Conservation (phyloP, 768 basidiomycete genomes). For the Megacollybia marginata region DNA sequence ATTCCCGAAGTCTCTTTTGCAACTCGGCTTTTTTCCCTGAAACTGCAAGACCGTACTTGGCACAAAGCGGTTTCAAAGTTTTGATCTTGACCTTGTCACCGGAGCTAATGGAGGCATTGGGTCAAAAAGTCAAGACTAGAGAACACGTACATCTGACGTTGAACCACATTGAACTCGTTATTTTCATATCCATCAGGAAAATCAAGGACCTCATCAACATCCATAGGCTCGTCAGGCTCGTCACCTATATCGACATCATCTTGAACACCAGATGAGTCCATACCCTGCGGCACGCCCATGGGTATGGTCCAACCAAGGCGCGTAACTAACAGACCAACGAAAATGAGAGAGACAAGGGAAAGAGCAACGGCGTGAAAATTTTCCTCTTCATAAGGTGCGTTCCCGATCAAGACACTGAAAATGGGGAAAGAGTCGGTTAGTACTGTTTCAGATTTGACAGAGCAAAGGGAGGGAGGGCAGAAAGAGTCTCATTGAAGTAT, state of each 20-base stretch:
- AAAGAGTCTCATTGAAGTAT: too few relatives aligned
- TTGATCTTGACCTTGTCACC: neutral
- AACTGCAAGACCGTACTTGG: neutral
- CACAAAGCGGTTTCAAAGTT: neutral
- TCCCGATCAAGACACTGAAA: too few relatives aligned
- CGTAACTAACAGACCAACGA: neutral
- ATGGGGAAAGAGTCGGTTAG: too few relatives aligned
- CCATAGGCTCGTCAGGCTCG: neutral
- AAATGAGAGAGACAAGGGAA: neutral
- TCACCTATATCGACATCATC: neutral
- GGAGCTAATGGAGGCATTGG: neutral
- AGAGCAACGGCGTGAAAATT: neutral
- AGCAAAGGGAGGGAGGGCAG: too few relatives aligned
- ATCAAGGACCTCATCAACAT: neutral
- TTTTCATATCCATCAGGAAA: neutral
- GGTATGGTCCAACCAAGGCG: neutral
- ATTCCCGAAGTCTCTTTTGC: conserved; percentile 6
- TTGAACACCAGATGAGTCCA: neutral
- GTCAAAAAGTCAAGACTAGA: neutral
- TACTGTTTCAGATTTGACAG: too few relatives aligned
- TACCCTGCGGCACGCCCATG: too few relatives aligned
- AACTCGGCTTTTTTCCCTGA: conserved; percentile 4
- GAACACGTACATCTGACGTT: neutral
- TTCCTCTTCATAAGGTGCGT: too few relatives aligned
- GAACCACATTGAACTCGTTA: neutral